Evolutionary conservation across 1,284 basidiomycete genomes (phyloP).

Genomic region (Xerocomus nothofagi): DNA sequence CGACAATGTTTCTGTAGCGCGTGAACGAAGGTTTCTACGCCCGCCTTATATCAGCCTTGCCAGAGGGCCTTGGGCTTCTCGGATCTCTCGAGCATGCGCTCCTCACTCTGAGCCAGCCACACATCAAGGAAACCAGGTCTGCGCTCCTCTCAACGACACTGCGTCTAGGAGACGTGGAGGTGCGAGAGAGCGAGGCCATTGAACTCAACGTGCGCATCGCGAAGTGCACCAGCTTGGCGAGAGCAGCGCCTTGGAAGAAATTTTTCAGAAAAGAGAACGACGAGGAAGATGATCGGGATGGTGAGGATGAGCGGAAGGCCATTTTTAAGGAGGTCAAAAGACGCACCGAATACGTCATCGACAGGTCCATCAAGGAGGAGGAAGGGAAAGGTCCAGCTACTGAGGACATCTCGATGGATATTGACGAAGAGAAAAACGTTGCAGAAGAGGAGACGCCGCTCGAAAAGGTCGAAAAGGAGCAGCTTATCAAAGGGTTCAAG

Average conservation of each 20-base stretch:
- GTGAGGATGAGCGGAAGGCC: conserved; percentile 34
- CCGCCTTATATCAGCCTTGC: conserved; percentile 47
- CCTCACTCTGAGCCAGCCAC: conserved; percentile 65
- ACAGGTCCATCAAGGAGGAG: conserved; percentile 37
- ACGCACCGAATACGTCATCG: conserved; percentile 59
- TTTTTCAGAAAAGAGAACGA: conserved; percentile 46
- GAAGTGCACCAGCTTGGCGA: conserved; percentile 78
- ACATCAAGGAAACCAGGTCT: conserved; percentile 69
- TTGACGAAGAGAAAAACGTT: conserved; percentile 33
- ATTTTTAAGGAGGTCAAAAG: conserved; percentile 56
- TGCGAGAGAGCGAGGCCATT: conserved; percentile 66
- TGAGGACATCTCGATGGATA: conserved; percentile 24
- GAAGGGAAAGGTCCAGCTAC: conserved; percentile 15
- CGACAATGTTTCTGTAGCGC: conserved; percentile 42
- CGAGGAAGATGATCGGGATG: conserved; percentile 31
- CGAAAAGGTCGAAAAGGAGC: conserved; percentile 68
- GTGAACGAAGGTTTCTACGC: conserved; percentile 80
- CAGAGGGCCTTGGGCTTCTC: conserved; percentile 49
- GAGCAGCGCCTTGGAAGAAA: conserved; percentile 82
- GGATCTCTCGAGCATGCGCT: conserved; percentile 74
- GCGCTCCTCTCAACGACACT: conserved; percentile 61
- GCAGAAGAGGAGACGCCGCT: conserved; percentile 36
- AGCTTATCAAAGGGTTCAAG: conserved; percentile 83
- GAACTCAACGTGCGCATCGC: conserved; percentile 76
- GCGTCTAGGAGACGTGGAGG: conserved; percentile 72